Evolutionary conservation across 1,284 basidiomycete species (phyloP).

Genomic region (Butyriboletus regius): DNA sequence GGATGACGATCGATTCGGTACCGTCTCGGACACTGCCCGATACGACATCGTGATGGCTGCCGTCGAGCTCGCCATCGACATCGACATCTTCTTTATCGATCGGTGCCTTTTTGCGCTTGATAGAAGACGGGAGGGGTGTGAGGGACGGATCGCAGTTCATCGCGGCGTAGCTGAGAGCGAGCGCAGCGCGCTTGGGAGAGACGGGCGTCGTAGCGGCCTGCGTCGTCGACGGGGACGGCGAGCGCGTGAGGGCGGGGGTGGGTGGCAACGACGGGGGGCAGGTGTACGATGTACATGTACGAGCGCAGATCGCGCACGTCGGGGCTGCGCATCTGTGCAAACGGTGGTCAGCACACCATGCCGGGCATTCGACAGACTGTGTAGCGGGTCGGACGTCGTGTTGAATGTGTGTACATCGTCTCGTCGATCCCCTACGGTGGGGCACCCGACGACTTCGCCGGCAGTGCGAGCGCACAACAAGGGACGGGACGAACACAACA

Average conservation of each 20-base stretch:
- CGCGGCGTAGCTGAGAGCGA: slow-evolving; percentile 19
- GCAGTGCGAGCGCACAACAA: not conserved
- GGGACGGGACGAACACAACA: not conserved
- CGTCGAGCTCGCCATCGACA: slow-evolving; percentile 4
- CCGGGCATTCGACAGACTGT: no score
- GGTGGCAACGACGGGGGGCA: slow-evolving; percentile 26
- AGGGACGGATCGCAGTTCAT: slow-evolving; percentile 20
- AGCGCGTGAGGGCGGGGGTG: slow-evolving; percentile 30
- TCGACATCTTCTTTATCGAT: slow-evolving; percentile 22
- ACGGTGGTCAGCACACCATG: no score
- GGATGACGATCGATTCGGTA: slow-evolving; percentile 12
- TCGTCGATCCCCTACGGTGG: not conserved
- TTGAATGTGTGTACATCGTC: not conserved
- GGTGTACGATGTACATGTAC: slow-evolving; percentile 29
- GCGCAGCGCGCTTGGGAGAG: slow-evolving; percentile 24
- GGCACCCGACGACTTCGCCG: not conserved
- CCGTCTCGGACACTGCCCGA: not conserved
- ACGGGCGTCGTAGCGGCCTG: slow-evolving; percentile 6
- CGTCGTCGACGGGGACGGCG: slow-evolving; percentile 22
- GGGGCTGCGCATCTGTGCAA: slow-evolving; percentile 20
- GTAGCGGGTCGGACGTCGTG: no score
- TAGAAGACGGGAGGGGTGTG: not conserved
- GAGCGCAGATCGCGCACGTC: slow-evolving; percentile 27
- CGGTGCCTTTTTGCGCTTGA: slow-evolving; percentile 26
- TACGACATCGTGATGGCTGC: not conserved